phyloP scores from a whole-genome alignment of 2,329 filamentous ascomycete species.

The Cercospora berteroae region DNA sequence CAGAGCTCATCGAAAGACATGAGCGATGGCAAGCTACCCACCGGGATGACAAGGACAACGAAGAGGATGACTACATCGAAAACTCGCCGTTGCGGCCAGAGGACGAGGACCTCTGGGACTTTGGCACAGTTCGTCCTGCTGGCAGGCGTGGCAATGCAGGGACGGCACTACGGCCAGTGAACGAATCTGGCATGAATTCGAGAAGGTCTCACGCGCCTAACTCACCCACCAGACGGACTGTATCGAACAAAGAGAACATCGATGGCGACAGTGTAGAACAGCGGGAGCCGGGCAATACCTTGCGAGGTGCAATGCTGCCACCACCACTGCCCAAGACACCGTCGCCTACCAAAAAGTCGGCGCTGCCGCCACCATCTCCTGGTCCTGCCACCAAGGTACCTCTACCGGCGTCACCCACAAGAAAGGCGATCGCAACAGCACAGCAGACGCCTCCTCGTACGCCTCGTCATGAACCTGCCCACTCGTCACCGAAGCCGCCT shows the following conservation, averaged over 20 bases:
- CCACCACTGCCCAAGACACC: conserved; percentile 40
- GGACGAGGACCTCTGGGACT: conserved; percentile 94
- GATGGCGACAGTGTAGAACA: conserved; percentile 39
- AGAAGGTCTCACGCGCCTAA: conserved; percentile 50
- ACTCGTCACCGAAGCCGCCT: conserved; percentile 35
- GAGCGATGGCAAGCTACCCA: conserved; percentile 82
- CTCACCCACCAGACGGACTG: conserved; percentile 36
- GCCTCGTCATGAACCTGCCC: conserved; percentile 29
- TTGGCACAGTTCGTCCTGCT: conserved; percentile 88
- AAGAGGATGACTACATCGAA: conserved; percentile 57
- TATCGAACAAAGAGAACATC: conserved; percentile 38
- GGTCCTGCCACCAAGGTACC: conserved; percentile 45
- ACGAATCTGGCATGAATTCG: conserved; percentile 76
- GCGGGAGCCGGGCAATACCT: conserved; percentile 14
- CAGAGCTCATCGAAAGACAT: conserved; percentile 89
- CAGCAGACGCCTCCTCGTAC: conserved; percentile 39
- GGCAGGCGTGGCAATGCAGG: conserved; percentile 56
- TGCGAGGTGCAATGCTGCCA: conserved; percentile 35
- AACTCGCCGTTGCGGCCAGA: conserved; percentile 48
- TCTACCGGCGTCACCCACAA: conserved; percentile 48
- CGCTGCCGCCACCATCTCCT: conserved; percentile 38
- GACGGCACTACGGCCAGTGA: conserved; percentile 68
- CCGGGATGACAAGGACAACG: conserved; percentile 65
- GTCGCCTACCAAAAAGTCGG: conserved; percentile 45
- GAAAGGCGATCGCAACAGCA: conserved; percentile 36